phyloP scores from a whole-genome alignment of 805 yeast species.

The Pichia cabralensis region DNA sequence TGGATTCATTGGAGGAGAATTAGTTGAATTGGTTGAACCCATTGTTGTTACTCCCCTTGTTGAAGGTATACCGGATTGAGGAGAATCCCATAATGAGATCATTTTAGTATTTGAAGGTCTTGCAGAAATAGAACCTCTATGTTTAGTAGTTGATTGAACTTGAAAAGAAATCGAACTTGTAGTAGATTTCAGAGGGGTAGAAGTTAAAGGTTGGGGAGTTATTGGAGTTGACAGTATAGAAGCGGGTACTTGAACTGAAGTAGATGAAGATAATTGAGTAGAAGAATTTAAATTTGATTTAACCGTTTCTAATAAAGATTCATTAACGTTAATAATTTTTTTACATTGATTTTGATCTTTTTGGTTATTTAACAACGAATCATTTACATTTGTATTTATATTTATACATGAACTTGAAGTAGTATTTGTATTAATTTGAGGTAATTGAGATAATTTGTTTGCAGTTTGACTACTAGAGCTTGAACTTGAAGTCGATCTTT shows the following conservation, averaged over 20 bases:
- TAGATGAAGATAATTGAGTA: neutral
- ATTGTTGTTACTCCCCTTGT: too few species aligned
- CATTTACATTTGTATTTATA: neutral
- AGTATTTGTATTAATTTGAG: slow-evolving; percentile 9
- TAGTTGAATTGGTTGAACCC: too few species aligned
- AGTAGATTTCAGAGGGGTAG: slow-evolving; percentile 13
- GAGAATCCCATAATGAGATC: too few species aligned
- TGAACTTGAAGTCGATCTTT: slow-evolving; percentile 2
- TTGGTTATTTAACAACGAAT: neutral
- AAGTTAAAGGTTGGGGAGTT: slow-evolving; percentile 8
- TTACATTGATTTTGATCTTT: neutral
- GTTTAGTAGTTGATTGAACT: slow-evolving; percentile 34
- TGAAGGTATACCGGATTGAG: too few species aligned
- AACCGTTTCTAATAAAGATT: slow-evolving; percentile 1
- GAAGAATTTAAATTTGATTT: neutral
- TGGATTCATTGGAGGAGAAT: too few species aligned
- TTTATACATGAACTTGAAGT: neutral
- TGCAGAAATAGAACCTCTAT: slow-evolving; percentile 50
- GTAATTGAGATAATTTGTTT: slow-evolving; percentile 8
- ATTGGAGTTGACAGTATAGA: slow-evolving; percentile 7
- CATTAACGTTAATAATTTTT: slow-evolving; percentile 3
- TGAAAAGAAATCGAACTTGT: slow-evolving; percentile 35
- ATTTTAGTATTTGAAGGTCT: slow-evolving; percentile 35
- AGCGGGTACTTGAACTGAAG: slow-evolving; percentile 2
- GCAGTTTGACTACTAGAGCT: slow-evolving; percentile 3